Evolutionary conservation across 2,329 filamentous ascomycete species (phyloP).

Genomic region (Epichloe amarillans): DNA sequence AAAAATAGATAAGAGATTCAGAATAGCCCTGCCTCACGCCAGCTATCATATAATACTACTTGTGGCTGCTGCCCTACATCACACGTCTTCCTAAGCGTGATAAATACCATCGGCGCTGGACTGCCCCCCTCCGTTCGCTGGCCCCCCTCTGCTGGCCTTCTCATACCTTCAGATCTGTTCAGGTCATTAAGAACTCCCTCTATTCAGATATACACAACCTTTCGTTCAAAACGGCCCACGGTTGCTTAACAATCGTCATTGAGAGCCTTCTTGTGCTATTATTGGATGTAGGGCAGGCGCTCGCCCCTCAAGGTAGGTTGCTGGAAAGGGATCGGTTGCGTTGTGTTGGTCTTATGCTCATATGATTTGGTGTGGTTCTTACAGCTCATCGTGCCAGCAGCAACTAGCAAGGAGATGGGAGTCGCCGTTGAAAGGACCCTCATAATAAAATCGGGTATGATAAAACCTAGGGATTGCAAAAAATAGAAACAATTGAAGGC

Average conservation of each 20-base stretch:
- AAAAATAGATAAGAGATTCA: slow-evolving; percentile 23
- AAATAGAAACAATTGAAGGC: slow-evolving; percentile 4
- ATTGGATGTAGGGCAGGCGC: neutral
- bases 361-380: neutral
- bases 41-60: slow-evolving; percentile 3
- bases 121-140: neutral
- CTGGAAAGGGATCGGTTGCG: neutral
- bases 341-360: neutral
- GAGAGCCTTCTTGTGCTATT: neutral
- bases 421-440: neutral
- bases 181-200: neutral
- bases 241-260: no score
- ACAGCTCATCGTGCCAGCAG: neutral
- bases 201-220: neutral
- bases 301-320: neutral
- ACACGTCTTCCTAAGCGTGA: neutral
- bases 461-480: neutral
- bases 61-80: neutral
- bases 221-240: neutral
- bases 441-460: neutral
- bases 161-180: neutral
- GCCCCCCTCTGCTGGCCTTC: no score
- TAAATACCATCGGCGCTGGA: neutral
- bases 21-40: slow-evolving; percentile 9
- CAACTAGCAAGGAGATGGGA: neutral